Evolutionary conservation across 805 yeast genomes (phyloP), one percentile per base, ranked within the genome.

Genomic region (Hanseniaspora valbyensis): DNA sequence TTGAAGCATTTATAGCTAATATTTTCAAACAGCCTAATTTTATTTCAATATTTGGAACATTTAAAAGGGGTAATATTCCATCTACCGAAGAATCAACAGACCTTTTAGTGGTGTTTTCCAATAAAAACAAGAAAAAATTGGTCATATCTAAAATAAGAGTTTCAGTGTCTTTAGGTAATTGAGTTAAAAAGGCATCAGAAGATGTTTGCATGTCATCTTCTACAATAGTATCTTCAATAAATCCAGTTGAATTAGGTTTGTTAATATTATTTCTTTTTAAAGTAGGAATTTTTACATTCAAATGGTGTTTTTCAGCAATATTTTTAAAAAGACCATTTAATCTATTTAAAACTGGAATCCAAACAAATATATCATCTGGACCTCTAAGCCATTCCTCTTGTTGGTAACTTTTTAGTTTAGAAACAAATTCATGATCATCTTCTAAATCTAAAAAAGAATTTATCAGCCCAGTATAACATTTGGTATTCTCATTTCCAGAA

Each of bases 271-370:
- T n/a, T 12, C 28, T 37, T 14, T 40, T 32, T n/a, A 39, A 54
- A 55, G 18, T 34, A 6, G 48, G 43, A 9, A 66, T 69, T 7
- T 54, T 32, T 5, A 60, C 52, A 10, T 55, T 53, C 48, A 64
- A 63, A 2, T 56, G 49, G 58, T 85, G 82, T 54, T 76, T 76
- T 7, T 65, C 65, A 14, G 83, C 73, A 21, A 74, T 67, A 3
- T 59, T 57, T 46, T 78, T 83, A 49, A 85, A 66, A 6, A 85
- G 71, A 12, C 69, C 72, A 61, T 89, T 96, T 59, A 89, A 77
- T 57, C 81, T 70, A 62, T 87, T 83, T 57, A 90, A 68, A 1
- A 85, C 77, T 0, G 81, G 74, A 26, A 84, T 75, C 92, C 95
- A 89, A 53, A 80, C 80, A 54, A 73, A 74, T 30, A 90, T 64